Evolutionary conservation across 2,329 filamentous ascomycete species (phyloP).

Genomic region (Aureobasidium sp.): DNA sequence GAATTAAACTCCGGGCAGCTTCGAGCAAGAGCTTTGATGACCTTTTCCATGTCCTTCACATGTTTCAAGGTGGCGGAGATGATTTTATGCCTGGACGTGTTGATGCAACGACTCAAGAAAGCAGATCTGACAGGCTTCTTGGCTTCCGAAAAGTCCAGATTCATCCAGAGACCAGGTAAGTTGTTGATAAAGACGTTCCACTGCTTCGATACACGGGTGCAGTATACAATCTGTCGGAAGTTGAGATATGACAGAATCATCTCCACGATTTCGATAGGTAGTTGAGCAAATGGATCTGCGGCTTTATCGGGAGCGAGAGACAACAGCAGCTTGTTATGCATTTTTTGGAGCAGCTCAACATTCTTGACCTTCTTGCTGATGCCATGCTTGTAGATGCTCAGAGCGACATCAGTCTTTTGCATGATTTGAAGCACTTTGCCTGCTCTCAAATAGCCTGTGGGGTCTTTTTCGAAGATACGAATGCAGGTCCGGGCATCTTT

Average conservation of each 20-base stretch:
- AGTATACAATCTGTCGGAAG: conserved; percentile 46
- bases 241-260: conserved; percentile 46
- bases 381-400: conserved; percentile 53
- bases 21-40: conserved; percentile 31
- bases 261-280: conserved; percentile 49
- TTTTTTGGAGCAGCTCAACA: conserved; percentile 18
- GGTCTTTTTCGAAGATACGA: conserved; percentile 42
- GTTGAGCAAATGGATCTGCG: conserved; percentile 45
- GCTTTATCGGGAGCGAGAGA: conserved; percentile 37
- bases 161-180: conserved; percentile 43
- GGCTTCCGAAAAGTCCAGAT: conserved; percentile 47
- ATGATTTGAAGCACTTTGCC: conserved; percentile 43
- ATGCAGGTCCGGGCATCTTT: conserved; percentile 54
- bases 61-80: conserved; percentile 30
- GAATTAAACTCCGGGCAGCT: conserved; percentile 31
- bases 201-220: conserved; percentile 48
- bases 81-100: conserved; percentile 33
- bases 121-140: conserved; percentile 34
- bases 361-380: conserved; percentile 36
- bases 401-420: conserved; percentile 46
- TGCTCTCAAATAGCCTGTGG: conserved; percentile 53
- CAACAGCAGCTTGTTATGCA: conserved; percentile 42
- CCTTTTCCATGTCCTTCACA: conserved; percentile 34
- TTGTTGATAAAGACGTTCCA: conserved; percentile 49
- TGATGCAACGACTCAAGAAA: conserved; percentile 39